A percentile compares a stretch with the other conserved stretches of the same genome.
Conservation (phyloP, 495 filamentous ascomycete species). For the Penicillium desertorum region DNA sequence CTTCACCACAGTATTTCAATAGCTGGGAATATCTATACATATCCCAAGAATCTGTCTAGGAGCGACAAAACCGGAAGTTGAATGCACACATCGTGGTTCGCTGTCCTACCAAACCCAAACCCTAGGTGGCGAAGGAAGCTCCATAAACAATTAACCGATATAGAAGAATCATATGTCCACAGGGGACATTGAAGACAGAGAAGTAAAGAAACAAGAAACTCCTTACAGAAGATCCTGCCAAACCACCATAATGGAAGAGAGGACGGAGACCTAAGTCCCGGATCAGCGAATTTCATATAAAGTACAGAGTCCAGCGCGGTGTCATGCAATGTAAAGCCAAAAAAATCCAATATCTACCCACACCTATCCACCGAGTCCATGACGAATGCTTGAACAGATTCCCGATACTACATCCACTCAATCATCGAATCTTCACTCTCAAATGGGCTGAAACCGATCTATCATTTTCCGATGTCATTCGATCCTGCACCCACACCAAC, state of each 20-base stretch:
- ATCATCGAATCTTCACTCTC: slow-evolving; percentile 20
- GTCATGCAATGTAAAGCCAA: slow-evolving; percentile 36
- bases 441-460: slow-evolving; percentile 23
- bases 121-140: neutral
- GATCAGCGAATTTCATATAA: slow-evolving; percentile 30
- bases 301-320: slow-evolving; percentile 35
- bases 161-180: slow-evolving; percentile 8
- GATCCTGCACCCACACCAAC: slow-evolving; percentile 17
- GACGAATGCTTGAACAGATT: slow-evolving; percentile 14
- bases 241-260: slow-evolving; percentile 11
- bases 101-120: neutral
- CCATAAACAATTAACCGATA: slow-evolving; percentile 7
- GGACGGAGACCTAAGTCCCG: slow-evolving; percentile 13
- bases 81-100: neutral
- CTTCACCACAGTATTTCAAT: neutral
- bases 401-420: slow-evolving; percentile 29
- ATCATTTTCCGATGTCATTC: slow-evolving; percentile 26
- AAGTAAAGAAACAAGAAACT: slow-evolving; percentile 12
- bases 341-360: slow-evolving; percentile 34
- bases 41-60: neutral
- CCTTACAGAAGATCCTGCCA: slow-evolving; percentile 12
- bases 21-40: neutral
- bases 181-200: slow-evolving; percentile 1
- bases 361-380: slow-evolving; percentile 21
- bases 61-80: neutral